Conservation (phyloP, 2,329 filamentous ascomycete genomes). For the Cercospora zeae-maydis region DNA sequence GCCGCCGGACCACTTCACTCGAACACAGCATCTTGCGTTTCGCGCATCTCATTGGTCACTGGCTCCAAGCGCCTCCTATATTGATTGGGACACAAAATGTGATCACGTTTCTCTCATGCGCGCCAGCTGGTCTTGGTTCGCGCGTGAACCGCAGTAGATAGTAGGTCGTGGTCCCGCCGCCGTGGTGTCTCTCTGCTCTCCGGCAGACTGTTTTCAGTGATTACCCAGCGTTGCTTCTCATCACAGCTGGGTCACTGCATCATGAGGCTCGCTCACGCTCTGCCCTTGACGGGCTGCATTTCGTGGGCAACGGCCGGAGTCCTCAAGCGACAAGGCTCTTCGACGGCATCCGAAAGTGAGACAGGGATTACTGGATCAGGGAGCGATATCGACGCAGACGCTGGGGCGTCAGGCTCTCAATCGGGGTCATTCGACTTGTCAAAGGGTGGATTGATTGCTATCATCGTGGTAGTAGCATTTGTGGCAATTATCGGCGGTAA, state of each 20-base stretch:
- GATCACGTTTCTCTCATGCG: neutral
- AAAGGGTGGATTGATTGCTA: conserved; percentile 66
- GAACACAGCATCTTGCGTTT: conserved; percentile 9
- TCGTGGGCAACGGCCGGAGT: conserved; percentile 5
- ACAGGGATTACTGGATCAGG: conserved; percentile 10
- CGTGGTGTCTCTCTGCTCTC: neutral
- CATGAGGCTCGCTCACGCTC: conserved; percentile 1
- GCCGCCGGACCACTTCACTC: conserved; percentile 15
- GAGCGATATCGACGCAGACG: conserved; percentile 35
- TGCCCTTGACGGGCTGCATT: neutral
- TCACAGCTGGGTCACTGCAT: neutral
- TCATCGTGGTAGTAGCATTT: conserved; percentile 67
- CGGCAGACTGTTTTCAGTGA: neutral
- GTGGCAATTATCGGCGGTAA: conserved; percentile 62
- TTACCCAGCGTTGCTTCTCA: neutral
- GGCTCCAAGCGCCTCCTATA: neutral
- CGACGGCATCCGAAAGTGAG: neutral
- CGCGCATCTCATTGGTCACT: conserved; percentile 9
- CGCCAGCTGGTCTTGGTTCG: neutral
- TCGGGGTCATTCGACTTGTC: conserved; percentile 62
- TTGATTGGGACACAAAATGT: conserved; percentile 4
- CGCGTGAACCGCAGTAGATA: neutral
- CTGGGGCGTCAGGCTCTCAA: conserved; percentile 60
- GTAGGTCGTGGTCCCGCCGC: neutral
- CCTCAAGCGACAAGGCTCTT: conserved; percentile 3